Evolutionary conservation across 2,329 filamentous ascomycete genomes (phyloP).

Genomic region (Botryotinia narcissicola): DNA sequence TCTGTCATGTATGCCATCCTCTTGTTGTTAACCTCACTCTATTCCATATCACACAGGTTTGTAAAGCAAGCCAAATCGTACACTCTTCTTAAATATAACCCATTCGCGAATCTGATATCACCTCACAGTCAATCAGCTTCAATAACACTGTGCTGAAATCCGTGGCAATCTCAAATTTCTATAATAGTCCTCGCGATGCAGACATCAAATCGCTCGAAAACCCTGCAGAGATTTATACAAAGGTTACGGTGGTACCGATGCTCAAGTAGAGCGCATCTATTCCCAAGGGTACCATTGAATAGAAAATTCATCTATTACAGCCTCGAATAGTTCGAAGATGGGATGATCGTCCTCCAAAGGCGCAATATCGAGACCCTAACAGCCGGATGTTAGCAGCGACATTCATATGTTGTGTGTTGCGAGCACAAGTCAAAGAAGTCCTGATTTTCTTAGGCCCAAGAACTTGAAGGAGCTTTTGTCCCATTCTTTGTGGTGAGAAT

Average conservation of each 20-base stretch:
- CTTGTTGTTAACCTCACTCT: not conserved
- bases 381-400: not conserved
- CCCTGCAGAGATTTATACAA: not conserved
- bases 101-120: not conserved
- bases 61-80: too few relatives aligned
- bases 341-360: conserved; percentile 48
- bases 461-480: not conserved
- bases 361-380: conserved; percentile 55
- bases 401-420: conserved; percentile 37
- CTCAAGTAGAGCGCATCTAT: not conserved
- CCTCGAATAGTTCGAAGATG: conserved; percentile 52
- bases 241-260: not conserved
- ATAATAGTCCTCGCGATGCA: not conserved
- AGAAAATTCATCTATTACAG: conserved; percentile 57
- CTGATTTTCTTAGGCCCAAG: not conserved
- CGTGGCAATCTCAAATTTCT: not conserved
- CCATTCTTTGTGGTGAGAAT: too few relatives aligned
- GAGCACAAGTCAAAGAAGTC: fast-evolving
- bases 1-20: not conserved
- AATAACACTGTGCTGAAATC: too few relatives aligned
- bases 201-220: not conserved
- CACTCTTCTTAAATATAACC: not conserved
- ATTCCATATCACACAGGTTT: not conserved
- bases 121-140: too few relatives aligned
- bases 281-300: not conserved